Base-by-base conservation (phyloP, 768 basidiomycete genomes). In the Leccinellum luteum region DNA sequence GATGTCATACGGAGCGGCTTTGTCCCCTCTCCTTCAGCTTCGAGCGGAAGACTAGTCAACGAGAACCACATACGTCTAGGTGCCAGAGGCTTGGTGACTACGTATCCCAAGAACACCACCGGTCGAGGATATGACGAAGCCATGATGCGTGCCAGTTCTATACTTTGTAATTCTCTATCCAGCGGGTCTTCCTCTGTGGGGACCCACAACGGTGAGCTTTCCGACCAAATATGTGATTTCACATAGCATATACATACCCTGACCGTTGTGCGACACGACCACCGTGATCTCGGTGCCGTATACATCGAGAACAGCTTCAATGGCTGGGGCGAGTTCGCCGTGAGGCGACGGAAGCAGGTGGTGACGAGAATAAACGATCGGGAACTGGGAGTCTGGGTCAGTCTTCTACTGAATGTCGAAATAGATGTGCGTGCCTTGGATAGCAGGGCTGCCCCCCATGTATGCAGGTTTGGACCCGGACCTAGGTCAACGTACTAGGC, bases 211-310 rank as follows among this genome's bases (percentile, higher is more conserved):
- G 27, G 17, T 48, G 21, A 45, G 14, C 17, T 19, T 48, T 54
- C 38, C 51, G 38, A 31, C 28, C 27, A 48, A 41, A 41, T 13
- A 1, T 25, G 14, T 21, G 21, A 49, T 25, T 38, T n/a, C 6
- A 48, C 30, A 19, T 19, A 19, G 12, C 4, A 48, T n/a, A n/a
- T 32, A 56, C 69, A 52, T 59, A 88, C 90, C 90, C 80, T 96
- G 94, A 6, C 94, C 94, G 67, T 96, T 95, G 63, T 96, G 94
- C 0, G 91, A 81, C 10, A 95, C 89, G n/a, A 95, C 78, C 0
- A 94, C 91, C 6, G 86, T 86, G 17, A 94, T 83, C 52, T 82
- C 79, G 1, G 85, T 86, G 1, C 92, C 92, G 61, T 85, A 88
- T 7, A 92, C 78, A 52, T 94, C 88, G 14, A 95, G 75, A 3